Evolutionary conservation across 306 rosid species (phyloP).

Genomic region (Boehmeria nivea): DNA sequence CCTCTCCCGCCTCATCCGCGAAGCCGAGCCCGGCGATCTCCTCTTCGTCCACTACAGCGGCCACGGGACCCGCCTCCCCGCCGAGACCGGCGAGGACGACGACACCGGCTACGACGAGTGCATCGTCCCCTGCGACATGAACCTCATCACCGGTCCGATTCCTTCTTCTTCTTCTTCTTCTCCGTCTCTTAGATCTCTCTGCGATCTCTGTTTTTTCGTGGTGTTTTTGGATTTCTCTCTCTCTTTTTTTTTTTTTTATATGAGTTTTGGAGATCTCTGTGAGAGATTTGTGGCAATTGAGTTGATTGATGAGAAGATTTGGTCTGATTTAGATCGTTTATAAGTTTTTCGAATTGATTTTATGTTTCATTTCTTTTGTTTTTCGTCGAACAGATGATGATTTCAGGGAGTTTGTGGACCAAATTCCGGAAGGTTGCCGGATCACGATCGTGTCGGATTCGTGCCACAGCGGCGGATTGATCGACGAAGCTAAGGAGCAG

Average conservation of each 20-base stretch:
- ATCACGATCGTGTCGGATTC: conserved; percentile 76
- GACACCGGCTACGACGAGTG: conserved; percentile 92
- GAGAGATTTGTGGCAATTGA: too few species aligned
- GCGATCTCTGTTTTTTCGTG: too few species aligned
- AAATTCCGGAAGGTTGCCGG: conserved; percentile 48
- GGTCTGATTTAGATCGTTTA: too few species aligned
- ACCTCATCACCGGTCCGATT: conserved; percentile 63
- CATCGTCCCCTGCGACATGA: conserved; percentile 86
- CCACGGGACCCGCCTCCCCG: conserved; percentile 83
- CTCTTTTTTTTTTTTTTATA: too few species aligned
- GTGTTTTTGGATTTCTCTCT: too few species aligned
- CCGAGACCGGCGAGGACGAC: conserved; percentile 89
- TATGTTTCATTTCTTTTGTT: not conserved
- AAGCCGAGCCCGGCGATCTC: conserved; percentile 49
- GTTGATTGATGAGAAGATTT: too few species aligned
- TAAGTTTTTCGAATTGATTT: too few species aligned
- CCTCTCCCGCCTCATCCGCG: conserved; percentile 43
- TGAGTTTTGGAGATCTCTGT: too few species aligned
- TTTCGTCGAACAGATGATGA: conserved; percentile 55
- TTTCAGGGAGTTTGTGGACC: conserved; percentile 52
- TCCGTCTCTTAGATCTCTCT: too few species aligned
- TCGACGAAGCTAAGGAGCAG: conserved; percentile 61
- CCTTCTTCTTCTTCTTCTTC: too few species aligned
- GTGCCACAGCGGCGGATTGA: conserved; percentile 83
- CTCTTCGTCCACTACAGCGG: conserved; percentile 82